These are phyloP conservation scores for Orbilia quercus DNA, from an alignment of 2,329 filamentous ascomycete genomes.

Conservation along the genomic window DNA sequence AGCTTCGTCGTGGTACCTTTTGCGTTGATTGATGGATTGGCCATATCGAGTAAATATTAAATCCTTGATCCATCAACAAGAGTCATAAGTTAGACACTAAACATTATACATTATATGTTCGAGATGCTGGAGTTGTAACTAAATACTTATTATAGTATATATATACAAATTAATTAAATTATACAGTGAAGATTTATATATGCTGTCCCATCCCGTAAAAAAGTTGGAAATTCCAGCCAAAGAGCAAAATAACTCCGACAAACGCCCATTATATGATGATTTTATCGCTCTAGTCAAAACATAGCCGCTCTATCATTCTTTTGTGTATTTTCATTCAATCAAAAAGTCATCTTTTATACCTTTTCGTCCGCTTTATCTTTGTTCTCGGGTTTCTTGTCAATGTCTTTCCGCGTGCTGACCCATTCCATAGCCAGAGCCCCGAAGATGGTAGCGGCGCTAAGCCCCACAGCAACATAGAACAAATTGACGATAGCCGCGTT, in stretches of 20 bases:
- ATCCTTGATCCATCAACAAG: no score
- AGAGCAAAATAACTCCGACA: neutral
- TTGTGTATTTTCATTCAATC: neutral
- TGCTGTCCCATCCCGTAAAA: neutral
- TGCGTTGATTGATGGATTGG: constrained; percentile 9
- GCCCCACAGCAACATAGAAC: constrained; percentile 72
- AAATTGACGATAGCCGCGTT: constrained; percentile 71
- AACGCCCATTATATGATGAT: constrained; percentile 21
- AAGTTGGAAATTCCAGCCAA: constrained; percentile 1
- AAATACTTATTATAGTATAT: constrained; percentile 10
- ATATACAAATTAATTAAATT: constrained; percentile 34
- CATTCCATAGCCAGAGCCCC: constrained; percentile 72
- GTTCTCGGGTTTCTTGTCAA: constrained; percentile 28
- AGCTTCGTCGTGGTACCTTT: neutral
- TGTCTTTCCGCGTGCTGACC: constrained; percentile 73
- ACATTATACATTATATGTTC: constrained; percentile 44
- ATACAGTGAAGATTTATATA: constrained; percentile 6
- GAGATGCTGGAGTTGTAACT: constrained; percentile 5
- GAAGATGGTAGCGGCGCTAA: constrained; percentile 68
- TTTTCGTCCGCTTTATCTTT: constrained; percentile 11
- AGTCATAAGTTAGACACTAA: constrained; percentile 15
- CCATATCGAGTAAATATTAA: neutral
- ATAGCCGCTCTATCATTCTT: neutral
- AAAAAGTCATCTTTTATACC: constrained; percentile 4
- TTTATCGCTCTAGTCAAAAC: constrained; percentile 1